phyloP scores from a whole-genome alignment of 495 filamentous ascomycete species.

The Aspergillus ostianus region DNA sequence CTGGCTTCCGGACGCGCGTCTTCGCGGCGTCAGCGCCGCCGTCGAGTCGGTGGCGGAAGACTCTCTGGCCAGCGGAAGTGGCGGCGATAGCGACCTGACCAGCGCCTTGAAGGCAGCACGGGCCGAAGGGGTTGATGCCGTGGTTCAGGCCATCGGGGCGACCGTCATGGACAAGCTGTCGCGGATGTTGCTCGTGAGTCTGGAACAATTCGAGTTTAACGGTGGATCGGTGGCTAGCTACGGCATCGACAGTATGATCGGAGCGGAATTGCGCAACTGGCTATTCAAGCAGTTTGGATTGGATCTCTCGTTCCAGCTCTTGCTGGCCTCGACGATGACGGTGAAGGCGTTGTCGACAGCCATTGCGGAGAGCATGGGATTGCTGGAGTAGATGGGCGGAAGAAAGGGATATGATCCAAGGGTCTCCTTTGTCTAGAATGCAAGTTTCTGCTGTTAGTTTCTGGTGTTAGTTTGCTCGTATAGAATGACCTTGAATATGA shows the following conservation, averaged over 20 bases:
- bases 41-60: background rate
- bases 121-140: background rate
- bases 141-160: background rate
- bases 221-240: conserved; percentile 29
- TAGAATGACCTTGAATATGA: too few species aligned
- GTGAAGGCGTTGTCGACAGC: conserved; percentile 1
- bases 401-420: too few species aligned
- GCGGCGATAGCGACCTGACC: background rate
- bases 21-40: background rate
- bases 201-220: conserved; percentile 16
- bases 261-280: conserved; percentile 47
- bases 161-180: conserved; percentile 28
- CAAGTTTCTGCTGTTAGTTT: too few species aligned
- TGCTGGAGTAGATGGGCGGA: too few species aligned
- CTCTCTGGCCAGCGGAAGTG: background rate
- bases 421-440: too few species aligned
- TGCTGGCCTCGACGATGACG: conserved; percentile 6
- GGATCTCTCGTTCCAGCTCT: conserved; percentile 33
- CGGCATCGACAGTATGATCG: conserved; percentile 49
- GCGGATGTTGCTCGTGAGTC: conserved; percentile 28
- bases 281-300: conserved; percentile 41
- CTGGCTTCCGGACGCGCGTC: conserved; percentile 2
- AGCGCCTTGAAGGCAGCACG: background rate
- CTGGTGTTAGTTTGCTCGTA: too few species aligned
- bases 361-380: too few species aligned